A percentile compares a stretch with the other conserved stretches of the same genome.
These are phyloP conservation scores for Candida albicans DNA, from an alignment of 1,139 yeast species.

Conservation along the genomic window DNA sequence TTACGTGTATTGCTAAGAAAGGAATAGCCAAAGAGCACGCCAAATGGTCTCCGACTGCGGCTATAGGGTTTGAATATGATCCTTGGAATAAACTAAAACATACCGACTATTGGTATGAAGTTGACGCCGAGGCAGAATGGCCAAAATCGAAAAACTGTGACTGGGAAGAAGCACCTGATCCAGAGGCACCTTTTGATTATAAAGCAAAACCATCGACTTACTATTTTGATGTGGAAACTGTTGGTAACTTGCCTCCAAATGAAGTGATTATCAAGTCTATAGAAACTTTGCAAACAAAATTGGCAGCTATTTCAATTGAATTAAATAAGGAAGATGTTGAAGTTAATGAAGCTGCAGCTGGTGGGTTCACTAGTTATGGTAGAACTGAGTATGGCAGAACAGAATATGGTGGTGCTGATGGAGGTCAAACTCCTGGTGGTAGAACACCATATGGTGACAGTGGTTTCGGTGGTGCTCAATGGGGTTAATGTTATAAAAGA, in stretches of 20 bases:
- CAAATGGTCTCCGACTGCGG: constrained; percentile 96
- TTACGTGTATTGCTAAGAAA: constrained; percentile 93
- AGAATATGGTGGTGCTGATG: constrained; percentile 32
- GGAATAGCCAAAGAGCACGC: constrained; percentile 99
- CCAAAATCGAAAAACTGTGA: constrained; percentile 85
- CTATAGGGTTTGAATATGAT: constrained; percentile 97
- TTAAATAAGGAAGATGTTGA: constrained; percentile 62
- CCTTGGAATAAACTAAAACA: constrained; percentile 98
- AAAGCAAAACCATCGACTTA: constrained; percentile 77
- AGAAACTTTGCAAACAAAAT: constrained; percentile 80
- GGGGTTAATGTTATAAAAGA: constrained; percentile 13
- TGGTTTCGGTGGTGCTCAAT: constrained; percentile 32
- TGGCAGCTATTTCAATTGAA: constrained; percentile 86
- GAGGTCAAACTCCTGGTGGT: constrained; percentile 35
- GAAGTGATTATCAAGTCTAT: constrained; percentile 86
- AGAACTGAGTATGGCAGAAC: constrained; percentile 48
- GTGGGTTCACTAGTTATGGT: constrained; percentile 53
- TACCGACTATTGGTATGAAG: constrained; percentile 96
- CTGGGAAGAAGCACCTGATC: constrained; percentile 94
- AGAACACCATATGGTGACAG: constrained; percentile 46
- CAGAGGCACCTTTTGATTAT: constrained; percentile 85
- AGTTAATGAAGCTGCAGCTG: constrained; percentile 37
- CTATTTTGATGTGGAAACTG: constrained; percentile 88
- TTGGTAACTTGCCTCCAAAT: constrained; percentile 85
- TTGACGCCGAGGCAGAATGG: constrained; percentile 88